Evolutionary conservation across 164 flowering plant species (phyloP), one percentile per base, ranked within the genome.

Genomic region (Sedum album): DNA sequence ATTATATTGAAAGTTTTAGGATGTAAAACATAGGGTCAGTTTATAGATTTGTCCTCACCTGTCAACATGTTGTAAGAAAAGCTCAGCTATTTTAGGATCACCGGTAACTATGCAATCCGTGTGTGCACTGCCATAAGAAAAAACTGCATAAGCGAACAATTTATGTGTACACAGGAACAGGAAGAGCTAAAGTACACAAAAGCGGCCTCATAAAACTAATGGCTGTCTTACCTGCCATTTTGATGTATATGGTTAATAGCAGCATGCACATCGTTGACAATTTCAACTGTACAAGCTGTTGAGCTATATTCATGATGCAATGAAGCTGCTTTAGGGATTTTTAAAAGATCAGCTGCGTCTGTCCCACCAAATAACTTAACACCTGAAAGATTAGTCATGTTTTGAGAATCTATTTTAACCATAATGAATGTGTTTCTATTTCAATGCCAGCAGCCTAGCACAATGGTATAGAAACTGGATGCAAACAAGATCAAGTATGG

Each of bases 41-140:
- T 38, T 28, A 33, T 35, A 48, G n/a, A 53, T 20, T 25, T 46
- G 18, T 30, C 15, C 18, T 51, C 73, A 85, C 97, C 97, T 89
- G 79, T 91, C 97, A 72, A 91, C 91, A 78, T 79, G 84, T 68
- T 65, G 74, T 57, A 91, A 76, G 75, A 89, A 91, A 41, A 71
- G 42, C 61, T 89, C 91, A 48, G 92, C 88, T 65, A 78, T 84
- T 72, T 84, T 83, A 48, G 5, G 61, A 68, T 91, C 94, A 73
- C 89, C 92, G 21, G 96, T 66, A 23, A 91, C 48, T 26, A 91
- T 88, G 82, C 92, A 84, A 67, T 88, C 96, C n/a, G 96, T 89
- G 71, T 91, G 94, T 10, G 87, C 79, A 82, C 97, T 91, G 92
- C 70, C 67, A 74, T 64, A 23, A 67, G 35, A 49, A 33, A 69